Conservation (phyloP, 2,329 filamentous ascomycete genomes). For the Pyricularia sp. region DNA sequence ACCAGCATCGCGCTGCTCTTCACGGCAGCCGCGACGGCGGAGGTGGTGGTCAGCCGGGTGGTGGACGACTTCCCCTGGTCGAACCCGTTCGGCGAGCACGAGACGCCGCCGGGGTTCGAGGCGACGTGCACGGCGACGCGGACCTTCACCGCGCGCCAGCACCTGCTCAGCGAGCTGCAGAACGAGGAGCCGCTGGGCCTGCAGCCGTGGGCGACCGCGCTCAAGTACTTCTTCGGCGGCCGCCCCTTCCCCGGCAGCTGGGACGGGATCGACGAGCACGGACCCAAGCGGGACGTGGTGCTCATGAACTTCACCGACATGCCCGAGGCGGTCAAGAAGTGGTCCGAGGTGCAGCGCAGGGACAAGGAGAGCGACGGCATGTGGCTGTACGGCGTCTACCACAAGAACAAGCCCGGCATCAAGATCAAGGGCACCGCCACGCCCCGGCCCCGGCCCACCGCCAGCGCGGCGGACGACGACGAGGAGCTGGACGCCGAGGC, state of each 20-base stretch:
- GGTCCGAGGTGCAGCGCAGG: slow-evolving; percentile 31
- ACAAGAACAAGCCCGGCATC: slow-evolving; percentile 26
- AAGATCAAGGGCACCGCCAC: slow-evolving; percentile 27
- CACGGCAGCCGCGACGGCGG: not conserved
- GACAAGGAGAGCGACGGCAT: slow-evolving; percentile 18
- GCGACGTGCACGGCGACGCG: slow-evolving; percentile 23
- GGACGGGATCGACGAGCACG: slow-evolving; percentile 42
- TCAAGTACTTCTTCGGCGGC: slow-evolving; percentile 29
- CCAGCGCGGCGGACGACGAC: slow-evolving; percentile 15
- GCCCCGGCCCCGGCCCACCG: slow-evolving; percentile 16
- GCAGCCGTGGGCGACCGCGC: slow-evolving; percentile 26
- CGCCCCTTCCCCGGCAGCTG: slow-evolving; percentile 41
- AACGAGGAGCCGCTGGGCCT: slow-evolving; percentile 27
- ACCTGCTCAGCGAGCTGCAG: slow-evolving; percentile 32
- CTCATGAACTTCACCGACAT: slow-evolving; percentile 35
- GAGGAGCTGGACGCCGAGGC: slow-evolving; percentile 21
- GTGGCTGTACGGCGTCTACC: slow-evolving; percentile 31
- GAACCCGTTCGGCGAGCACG: slow-evolving; percentile 25
- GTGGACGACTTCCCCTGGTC: slow-evolving; percentile 28
- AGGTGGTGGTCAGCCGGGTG: slow-evolving; percentile 9
- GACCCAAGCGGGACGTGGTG: slow-evolving; percentile 35
- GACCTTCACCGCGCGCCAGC: slow-evolving; percentile 29
- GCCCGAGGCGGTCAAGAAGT: slow-evolving; percentile 32
- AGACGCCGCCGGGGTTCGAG: slow-evolving; percentile 19
- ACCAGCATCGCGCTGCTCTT: slow-evolving; percentile 2